Evolutionary conservation across 371 early-diverging fungal species (phyloP).

Genomic region (Mucor irregularis): DNA sequence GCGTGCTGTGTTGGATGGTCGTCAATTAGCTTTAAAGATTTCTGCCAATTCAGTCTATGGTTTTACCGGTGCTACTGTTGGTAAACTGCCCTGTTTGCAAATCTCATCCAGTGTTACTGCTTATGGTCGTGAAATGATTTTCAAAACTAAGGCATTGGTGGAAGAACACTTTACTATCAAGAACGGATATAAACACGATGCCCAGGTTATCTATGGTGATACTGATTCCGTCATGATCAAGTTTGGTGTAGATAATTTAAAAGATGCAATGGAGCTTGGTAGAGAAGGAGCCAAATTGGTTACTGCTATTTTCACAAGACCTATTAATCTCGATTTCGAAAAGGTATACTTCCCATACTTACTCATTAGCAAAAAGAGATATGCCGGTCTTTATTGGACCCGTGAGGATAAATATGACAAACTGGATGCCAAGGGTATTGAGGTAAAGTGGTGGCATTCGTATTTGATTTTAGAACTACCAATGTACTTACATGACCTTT

Average conservation of each 20-base stretch:
- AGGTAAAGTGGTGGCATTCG: conserved; percentile 55
- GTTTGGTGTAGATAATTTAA: conserved; percentile 83
- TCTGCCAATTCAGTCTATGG: conserved; percentile 99
- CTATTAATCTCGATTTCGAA: conserved; percentile 99
- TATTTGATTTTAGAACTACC: neutral
- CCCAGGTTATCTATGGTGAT: conserved; percentile 98
- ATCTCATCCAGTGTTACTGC: conserved; percentile 99
- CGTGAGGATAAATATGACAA: conserved; percentile 90
- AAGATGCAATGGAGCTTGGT: conserved; percentile 90
- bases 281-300: conserved; percentile 88
- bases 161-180: conserved; percentile 82
- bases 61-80: conserved; percentile 98
- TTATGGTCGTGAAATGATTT: conserved; percentile 99
- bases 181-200: conserved; percentile 91
- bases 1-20: conserved; percentile 93
- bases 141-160: conserved; percentile 87
- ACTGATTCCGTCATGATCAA: conserved; percentile 99
- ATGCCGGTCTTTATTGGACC: conserved; percentile 99
- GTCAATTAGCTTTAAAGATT: conserved; percentile 96
- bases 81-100: conserved; percentile 97
- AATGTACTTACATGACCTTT: neutral
- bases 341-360: conserved; percentile 99
- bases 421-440: conserved; percentile 99
- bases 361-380: conserved; percentile 99
- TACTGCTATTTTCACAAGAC: conserved; percentile 86